A percentile compares a stretch with the other conserved stretches of the same genome.
phyloP scores from a whole-genome alignment of 345 rosid genomes.

The Gossypium raimondii region DNA sequence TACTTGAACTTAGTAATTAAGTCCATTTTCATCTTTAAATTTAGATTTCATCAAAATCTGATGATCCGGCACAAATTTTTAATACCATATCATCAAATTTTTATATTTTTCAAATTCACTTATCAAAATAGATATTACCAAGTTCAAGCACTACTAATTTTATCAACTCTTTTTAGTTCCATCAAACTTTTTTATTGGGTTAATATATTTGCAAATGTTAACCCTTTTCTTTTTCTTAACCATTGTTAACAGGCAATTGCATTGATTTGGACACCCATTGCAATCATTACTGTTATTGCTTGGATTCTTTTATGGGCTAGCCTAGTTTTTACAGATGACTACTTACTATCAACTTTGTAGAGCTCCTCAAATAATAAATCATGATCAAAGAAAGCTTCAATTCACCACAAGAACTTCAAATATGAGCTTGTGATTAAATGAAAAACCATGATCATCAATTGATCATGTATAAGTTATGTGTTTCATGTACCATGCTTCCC shows the following conservation, averaged over 20 bases:
- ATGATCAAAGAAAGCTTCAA: constrained; percentile 2
- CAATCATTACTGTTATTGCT: constrained; percentile 30
- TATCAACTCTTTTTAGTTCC: too few relatives aligned
- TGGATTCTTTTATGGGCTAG: constrained; percentile 41
- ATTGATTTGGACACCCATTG: constrained; percentile 54
- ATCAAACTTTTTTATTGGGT: neutral
- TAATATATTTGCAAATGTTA: neutral
- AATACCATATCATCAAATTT: too few relatives aligned
- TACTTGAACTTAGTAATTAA: too few relatives aligned
- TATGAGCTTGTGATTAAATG: neutral
- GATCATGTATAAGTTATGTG: neutral
- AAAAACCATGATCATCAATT: neutral
- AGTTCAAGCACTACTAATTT: too few relatives aligned
- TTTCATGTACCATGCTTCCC: neutral
- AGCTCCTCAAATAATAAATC: neutral
- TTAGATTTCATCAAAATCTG: too few relatives aligned
- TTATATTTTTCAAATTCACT: too few relatives aligned
- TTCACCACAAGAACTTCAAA: neutral
- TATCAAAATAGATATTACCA: too few relatives aligned
- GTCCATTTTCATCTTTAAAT: too few relatives aligned
- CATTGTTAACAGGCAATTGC: constrained; percentile 38
- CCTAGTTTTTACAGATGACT: constrained; percentile 33
- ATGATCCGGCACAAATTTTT: too few relatives aligned
- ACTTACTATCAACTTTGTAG: constrained; percentile 26
- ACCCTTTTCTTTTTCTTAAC: neutral